Evolutionary conservation across 345 rosid species (phyloP), one percentile per base, ranked within the genome.

Genomic region (Aegle marmelos): DNA sequence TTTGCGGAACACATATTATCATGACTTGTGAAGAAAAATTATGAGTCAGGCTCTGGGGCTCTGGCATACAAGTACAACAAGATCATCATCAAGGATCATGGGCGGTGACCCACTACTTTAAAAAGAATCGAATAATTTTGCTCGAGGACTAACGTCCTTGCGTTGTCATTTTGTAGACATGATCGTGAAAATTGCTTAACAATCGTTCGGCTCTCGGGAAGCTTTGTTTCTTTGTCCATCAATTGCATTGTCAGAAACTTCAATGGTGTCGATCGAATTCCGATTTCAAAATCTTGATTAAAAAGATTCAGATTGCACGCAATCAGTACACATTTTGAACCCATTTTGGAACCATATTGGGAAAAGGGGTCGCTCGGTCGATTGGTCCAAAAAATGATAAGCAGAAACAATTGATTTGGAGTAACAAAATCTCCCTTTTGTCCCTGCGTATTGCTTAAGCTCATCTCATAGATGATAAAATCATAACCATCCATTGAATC

Each of bases 281-380:
- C 39, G 70, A 72, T 56, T 73, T 73, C 54, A 58, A 36, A 72
- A 72, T 73, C 77, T 39, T 73, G 36, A 37, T 65, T 21, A 68
- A 58, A 45, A n/a, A 59, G 60, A 72, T 30, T 34, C 75, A 33
- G 36, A 58, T 60, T 25, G 5, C 62, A 16, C 17, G 24, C 24
- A 31, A 78, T 62, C 27, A 70, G 27, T 34, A 53, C 56, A 17
- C 56, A 17, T 19, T 60, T 33, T 17, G 57, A 17, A 45, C 63
- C 19, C 65, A 5, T 37, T 22, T 45, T 45, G 50, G 50, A 41
- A 41, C 50, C 48, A 41, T 14, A 10, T 10, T 41, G 4, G 48
- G 13, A 11, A 7, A 41, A 11, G 50, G 16, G 50, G 4, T 11
- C 3, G 14, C 50, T 11, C 0, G 50, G 9, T 41, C 50, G 16